Conservation (phyloP, 768 basidiomycete genomes). For the Heimioporus sp. region DNA sequence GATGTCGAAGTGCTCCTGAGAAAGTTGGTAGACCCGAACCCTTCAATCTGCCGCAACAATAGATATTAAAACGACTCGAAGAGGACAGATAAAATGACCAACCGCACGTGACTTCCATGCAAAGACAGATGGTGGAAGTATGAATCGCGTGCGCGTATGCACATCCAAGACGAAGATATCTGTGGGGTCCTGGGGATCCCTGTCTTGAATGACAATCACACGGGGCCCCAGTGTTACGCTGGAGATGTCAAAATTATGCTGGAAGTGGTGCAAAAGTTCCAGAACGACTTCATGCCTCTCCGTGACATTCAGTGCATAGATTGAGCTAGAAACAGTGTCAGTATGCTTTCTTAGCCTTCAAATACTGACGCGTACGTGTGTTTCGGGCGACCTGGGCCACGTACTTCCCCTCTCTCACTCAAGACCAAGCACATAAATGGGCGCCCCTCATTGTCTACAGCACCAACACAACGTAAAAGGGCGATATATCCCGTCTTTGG, state of each 20-base stretch:
- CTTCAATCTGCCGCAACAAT: neutral
- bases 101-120: too few species aligned
- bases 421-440: too few species aligned
- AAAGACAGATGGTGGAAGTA: neutral
- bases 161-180: conserved; percentile 13
- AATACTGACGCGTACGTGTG: conserved; percentile 2
- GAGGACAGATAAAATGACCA: too few species aligned
- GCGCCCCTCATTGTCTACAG: conserved; percentile 10
- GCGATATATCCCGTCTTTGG: neutral
- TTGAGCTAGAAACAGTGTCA: neutral
- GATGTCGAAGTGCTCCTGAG: conserved; percentile 19
- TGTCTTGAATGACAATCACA: conserved; percentile 2
- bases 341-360: too few species aligned
- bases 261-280: conserved; percentile 14
- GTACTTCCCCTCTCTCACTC: conserved; percentile 1
- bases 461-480: conserved; percentile 8
- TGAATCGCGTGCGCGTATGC: conserved; percentile 4
- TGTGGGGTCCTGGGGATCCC: neutral
- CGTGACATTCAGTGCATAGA: too few species aligned
- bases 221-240: conserved; percentile 15
- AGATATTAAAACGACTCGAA: neutral
- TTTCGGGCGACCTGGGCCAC: neutral
- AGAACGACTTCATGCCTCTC: conserved; percentile 5
- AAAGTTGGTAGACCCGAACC: neutral
- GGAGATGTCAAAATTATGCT: neutral